Evolutionary conservation across 768 basidiomycete genomes (phyloP), one percentile per base, ranked within the genome.

Genomic region (Mycena belliarum): DNA sequence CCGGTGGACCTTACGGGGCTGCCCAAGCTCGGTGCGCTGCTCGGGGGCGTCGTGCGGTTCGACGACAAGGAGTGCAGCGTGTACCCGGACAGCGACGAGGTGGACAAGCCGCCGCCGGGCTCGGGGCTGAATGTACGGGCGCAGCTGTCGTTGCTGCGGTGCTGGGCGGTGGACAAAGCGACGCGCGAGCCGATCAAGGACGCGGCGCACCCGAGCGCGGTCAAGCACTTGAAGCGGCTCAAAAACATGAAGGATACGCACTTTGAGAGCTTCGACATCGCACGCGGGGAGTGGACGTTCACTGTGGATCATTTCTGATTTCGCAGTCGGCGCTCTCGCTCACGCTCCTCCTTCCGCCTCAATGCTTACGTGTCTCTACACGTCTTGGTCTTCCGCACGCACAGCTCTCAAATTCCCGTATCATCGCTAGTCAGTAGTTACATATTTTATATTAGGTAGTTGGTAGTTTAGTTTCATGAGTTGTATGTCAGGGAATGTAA

Each of bases 51-150:
- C 57, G 83, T 98, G 24, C 81, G 88, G 44, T 95, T 99, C 70
- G 88, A 91, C 58, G 88, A 93, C 70, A 91, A 91, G 78, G 93
- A 95, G 70, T 91, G 93, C 67, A 89, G 85, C 46, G 95, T 98
- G 35, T 98, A 99, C 71, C 93, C 94, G 1, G 95, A 96, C 59
- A 85, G 85, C 56, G 87, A 89, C 49, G 87, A 91, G n/a, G 83
- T 81, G 44, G 87, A 91, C 66, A 95, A 95, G 73, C 93, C 93
- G 0, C 80, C 85, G 11, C 81, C 86, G 21, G 93, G 95, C 16
- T 78, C 85, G 21, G 97, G 97, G 35, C 77, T 99, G 53, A 98
- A 98, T 68, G 94, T 95, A 23, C 86, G 82, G 28, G 93, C 95
- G 21, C 80, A 79, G 56, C 83, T 99, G 63, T 78, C 82, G 44